Evolutionary conservation across 495 filamentous ascomycete species (phyloP).

Genomic region (Clohesyomyces aquaticus): DNA sequence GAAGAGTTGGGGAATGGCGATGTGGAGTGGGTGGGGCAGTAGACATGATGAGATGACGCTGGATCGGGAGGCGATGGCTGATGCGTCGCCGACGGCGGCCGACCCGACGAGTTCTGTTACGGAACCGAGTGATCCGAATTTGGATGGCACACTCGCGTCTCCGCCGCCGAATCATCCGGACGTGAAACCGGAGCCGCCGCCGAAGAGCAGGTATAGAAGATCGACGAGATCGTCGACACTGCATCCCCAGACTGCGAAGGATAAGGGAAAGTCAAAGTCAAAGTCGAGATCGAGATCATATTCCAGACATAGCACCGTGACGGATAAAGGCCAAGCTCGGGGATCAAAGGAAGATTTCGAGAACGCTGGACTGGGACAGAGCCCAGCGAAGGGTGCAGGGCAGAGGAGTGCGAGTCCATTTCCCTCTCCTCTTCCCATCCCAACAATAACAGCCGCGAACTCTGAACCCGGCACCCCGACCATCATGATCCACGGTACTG

Average conservation of each 20-base stretch:
- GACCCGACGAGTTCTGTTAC: too few species aligned
- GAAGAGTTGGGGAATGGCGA: slow-evolving; percentile 72
- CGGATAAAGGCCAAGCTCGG: slow-evolving; percentile 29
- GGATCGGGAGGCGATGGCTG: slow-evolving; percentile 37
- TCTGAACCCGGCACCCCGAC: slow-evolving; percentile 3
- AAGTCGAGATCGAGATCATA: slow-evolving; percentile 17
- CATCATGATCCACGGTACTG: neutral
- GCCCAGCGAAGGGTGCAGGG: too few species aligned
- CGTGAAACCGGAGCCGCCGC: neutral
- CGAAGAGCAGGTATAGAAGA: neutral
- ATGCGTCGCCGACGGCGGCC: too few species aligned
- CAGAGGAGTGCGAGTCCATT: slow-evolving; percentile 11
- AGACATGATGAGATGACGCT: slow-evolving; percentile 81
- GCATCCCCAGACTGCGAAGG: too few species aligned
- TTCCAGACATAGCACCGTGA: slow-evolving; percentile 30
- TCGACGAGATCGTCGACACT: too few species aligned
- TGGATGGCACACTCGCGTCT: too few species aligned
- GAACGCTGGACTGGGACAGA: too few species aligned
- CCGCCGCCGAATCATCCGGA: too few species aligned
- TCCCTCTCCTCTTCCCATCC: too few species aligned
- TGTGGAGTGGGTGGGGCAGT: slow-evolving; percentile 85
- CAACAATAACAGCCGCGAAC: too few species aligned
- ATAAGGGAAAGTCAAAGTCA: too few species aligned
- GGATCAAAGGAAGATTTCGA: slow-evolving; percentile 1
- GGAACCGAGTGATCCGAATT: too few species aligned